Evolutionary conservation across 768 basidiomycete genomes (phyloP).

Genomic region (Pseudohyphozyma bogoriensis): DNA sequence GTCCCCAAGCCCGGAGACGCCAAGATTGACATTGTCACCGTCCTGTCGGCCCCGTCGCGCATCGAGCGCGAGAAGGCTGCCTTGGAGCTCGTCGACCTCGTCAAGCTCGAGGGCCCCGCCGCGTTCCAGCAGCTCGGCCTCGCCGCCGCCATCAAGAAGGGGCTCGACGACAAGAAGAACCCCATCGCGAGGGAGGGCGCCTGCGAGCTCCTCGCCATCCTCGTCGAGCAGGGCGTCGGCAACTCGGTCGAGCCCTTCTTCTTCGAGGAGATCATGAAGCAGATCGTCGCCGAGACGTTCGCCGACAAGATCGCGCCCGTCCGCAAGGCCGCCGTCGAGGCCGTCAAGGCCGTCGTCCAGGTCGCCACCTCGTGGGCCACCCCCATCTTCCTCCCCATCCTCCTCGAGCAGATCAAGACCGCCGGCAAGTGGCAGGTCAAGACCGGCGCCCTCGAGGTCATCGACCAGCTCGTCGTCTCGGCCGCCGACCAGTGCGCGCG

Average conservation of each 20-base stretch:
- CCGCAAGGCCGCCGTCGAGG: constrained; percentile 63
- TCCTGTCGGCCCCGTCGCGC: constrained; percentile 25
- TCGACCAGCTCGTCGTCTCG: constrained; percentile 40
- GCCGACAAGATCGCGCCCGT: constrained; percentile 94
- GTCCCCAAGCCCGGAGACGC: constrained; percentile 27
- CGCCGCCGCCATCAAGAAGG: constrained; percentile 33
- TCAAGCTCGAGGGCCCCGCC: constrained; percentile 28
- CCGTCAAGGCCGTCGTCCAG: constrained; percentile 73
- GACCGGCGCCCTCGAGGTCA: constrained; percentile 77
- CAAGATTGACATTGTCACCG: constrained; percentile 29
- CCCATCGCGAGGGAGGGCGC: constrained; percentile 74
- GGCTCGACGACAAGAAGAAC: constrained; percentile 69
- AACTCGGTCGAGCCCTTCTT: constrained; percentile 63
- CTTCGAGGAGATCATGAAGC: constrained; percentile 54
- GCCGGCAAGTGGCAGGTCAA: constrained; percentile 87
- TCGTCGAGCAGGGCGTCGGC: constrained; percentile 49
- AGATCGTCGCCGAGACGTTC: constrained; percentile 72
- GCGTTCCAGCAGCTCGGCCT: constrained; percentile 31
- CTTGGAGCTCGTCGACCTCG: constrained; percentile 31
- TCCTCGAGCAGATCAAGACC: constrained; percentile 49
- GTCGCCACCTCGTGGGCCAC: constrained; percentile 76
- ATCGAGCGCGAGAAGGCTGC: constrained; percentile 27
- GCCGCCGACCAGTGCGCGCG: constrained; percentile 32
- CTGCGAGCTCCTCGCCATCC: constrained; percentile 64
- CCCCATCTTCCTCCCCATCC: constrained; percentile 53